Evolutionary conservation across 2,329 filamentous ascomycete genomes (phyloP).

Genomic region (Biscogniauxia marginata): DNA sequence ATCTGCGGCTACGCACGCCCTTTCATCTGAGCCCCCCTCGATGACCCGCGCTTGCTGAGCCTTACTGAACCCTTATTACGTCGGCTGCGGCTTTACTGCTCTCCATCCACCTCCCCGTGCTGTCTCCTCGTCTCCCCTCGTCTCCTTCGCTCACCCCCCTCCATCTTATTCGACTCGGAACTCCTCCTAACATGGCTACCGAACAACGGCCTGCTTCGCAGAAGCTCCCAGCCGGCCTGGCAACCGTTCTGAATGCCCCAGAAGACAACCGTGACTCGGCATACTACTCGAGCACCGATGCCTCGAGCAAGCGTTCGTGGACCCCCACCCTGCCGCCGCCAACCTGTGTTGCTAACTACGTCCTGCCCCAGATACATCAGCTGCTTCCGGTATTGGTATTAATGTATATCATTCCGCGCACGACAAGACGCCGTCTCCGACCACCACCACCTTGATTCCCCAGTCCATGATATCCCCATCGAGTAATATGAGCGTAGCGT

Average conservation of each 20-base stretch:
- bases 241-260: conserved; percentile 50
- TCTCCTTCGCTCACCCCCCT: conserved; percentile 1
- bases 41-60: neutral
- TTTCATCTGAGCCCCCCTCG: neutral
- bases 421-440: conserved; percentile 64
- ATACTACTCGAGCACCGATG: conserved; percentile 49
- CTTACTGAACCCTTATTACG: neutral
- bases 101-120: neutral
- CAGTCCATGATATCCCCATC: conserved; percentile 56
- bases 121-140: neutral
- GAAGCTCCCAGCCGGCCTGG: conserved; percentile 48
- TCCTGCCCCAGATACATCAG: conserved; percentile 41
- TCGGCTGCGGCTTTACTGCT: neutral
- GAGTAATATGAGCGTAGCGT: conserved; percentile 64
- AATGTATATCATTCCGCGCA: conserved; percentile 49
- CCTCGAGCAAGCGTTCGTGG: conserved; percentile 51
- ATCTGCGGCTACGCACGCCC: neutral
- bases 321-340: conserved; percentile 5
- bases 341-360: conserved; percentile 21
- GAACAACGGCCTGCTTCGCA: conserved; percentile 40
- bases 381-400: conserved; percentile 43
- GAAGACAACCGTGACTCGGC: conserved; percentile 53
- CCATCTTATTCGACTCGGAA: neutral
- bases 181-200: conserved; percentile 31
- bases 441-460: conserved; percentile 49